A percentile compares a stretch with the other conserved stretches of the same genome.
These are phyloP conservation scores for Leishmania gerbilli DNA, from an alignment of 208 protist genomes.

Conservation along the genomic window DNA sequence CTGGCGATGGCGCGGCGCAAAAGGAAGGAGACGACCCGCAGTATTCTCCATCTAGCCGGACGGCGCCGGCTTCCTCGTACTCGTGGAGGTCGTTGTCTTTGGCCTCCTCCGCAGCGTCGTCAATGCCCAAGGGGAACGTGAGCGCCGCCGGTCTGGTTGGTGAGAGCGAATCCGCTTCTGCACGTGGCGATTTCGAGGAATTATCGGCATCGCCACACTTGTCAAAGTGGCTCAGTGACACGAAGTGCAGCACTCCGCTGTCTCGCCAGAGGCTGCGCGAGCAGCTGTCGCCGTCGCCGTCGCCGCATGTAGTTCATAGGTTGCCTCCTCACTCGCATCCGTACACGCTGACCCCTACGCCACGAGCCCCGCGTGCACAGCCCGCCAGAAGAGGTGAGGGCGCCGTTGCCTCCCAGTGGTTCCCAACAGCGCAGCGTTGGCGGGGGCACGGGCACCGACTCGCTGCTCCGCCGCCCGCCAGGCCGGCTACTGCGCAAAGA, in stretches of 20 bases:
- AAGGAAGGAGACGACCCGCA: background rate
- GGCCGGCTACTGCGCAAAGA: too few relatives aligned
- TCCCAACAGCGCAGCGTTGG: background rate
- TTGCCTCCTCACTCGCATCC: background rate
- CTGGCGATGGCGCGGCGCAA: background rate
- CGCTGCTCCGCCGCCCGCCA: background rate
- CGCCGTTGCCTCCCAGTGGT: background rate
- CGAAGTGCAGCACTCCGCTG: background rate
- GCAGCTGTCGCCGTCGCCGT: constrained; percentile 1
- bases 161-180: background rate
- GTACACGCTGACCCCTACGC: background rate
- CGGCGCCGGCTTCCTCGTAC: background rate
- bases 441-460: background rate
- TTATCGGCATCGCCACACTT: background rate
- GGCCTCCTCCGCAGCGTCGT: background rate
- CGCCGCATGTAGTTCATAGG: background rate
- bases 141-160: background rate
- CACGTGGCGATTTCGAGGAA: background rate
- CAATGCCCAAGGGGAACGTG: background rate
- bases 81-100: background rate
- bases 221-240: background rate
- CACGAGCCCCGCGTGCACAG: background rate
- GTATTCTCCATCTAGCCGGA: background rate
- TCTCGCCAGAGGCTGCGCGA: background rate
- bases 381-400: background rate